phyloP scores from a whole-genome alignment of 2,329 filamentous ascomycete genomes.

The Colletotrichum sp. region DNA sequence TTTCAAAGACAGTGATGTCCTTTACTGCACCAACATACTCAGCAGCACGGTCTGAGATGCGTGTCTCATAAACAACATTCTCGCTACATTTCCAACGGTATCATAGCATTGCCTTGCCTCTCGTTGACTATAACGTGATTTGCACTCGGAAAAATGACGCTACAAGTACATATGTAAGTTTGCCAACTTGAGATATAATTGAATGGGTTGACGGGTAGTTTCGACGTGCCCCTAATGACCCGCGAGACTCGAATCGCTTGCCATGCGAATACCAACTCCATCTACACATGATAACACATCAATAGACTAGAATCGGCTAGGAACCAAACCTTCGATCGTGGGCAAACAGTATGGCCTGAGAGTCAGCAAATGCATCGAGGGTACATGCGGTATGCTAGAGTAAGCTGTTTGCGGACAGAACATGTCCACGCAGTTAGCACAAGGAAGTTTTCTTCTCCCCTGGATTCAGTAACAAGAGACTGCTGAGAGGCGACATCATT shows the following conservation, averaged over 20 bases:
- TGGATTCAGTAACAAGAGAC: neutral
- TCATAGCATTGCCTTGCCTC: fast-evolving
- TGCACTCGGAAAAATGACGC: neutral
- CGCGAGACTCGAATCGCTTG: neutral
- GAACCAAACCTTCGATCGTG: neutral
- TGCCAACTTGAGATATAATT: neutral
- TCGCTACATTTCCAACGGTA: neutral
- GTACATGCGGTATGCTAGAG: neutral
- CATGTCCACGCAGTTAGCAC: fast-evolving
- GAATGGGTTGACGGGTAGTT: neutral
- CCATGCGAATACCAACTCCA: neutral
- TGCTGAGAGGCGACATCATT: fast-evolving
- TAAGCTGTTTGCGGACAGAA: neutral
- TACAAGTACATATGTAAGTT: neutral
- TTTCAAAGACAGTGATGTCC: neutral
- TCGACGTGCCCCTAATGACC: neutral
- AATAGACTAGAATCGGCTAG: neutral
- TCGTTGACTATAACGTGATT: neutral
- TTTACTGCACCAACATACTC: neutral
- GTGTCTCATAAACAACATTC: neutral
- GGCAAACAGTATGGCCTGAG: neutral
- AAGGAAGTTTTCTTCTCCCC: neutral
- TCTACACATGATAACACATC: neutral
- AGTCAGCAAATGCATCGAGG: neutral
- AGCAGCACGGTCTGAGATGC: neutral